Conservation (phyloP, 2,329 filamentous ascomycete genomes). For the Colletotrichum sp. region DNA sequence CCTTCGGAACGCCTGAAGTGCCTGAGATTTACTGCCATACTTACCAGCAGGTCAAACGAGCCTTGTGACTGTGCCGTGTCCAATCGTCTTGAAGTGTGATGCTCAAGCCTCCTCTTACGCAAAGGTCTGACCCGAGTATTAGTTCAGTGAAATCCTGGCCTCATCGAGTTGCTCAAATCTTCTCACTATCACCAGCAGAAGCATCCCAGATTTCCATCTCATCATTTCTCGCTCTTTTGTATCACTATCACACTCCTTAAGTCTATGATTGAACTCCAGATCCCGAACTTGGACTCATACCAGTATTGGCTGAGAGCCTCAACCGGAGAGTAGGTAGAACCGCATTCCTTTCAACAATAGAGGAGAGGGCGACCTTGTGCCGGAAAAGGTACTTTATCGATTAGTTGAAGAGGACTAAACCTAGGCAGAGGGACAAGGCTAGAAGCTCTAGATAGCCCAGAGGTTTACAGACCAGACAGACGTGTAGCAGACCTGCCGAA, state of each 20-base stretch:
- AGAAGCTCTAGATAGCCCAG: background rate
- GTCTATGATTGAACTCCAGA: conserved; percentile 38
- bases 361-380: background rate
- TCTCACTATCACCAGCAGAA: background rate
- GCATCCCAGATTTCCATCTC: background rate
- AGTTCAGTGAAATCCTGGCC: background rate
- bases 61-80: background rate
- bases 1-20: background rate
- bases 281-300: conserved; percentile 40
- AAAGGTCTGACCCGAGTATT: background rate
- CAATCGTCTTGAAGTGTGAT: background rate
- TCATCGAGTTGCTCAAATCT: background rate
- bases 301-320: conserved; percentile 38
- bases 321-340: conserved; percentile 27
- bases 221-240: conserved; percentile 29
- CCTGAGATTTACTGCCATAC: background rate
- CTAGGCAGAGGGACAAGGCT: background rate
- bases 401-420: background rate
- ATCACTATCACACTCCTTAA: conserved; percentile 40
- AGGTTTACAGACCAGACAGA: background rate
- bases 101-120: background rate
- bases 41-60: background rate
- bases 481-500: background rate
- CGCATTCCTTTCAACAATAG: background rate
- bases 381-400: background rate